Conservation (phyloP, 2,329 filamentous ascomycete genomes). For the Tolypocladium guangdongense region DNA sequence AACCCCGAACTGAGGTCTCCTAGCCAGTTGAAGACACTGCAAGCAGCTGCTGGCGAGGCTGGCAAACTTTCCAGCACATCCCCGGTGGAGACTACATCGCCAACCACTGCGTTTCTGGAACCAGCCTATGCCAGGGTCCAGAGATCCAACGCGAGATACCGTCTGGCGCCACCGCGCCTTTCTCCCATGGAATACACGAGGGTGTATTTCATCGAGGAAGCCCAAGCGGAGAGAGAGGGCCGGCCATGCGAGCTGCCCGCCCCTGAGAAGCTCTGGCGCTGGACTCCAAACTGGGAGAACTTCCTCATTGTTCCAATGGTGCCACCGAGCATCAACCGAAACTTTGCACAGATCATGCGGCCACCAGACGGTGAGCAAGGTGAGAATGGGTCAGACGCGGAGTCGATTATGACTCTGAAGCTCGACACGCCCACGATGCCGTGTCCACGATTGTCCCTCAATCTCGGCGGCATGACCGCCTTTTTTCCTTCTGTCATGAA, state of each 20-base stretch:
- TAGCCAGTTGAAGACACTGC: neutral
- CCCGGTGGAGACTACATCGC: neutral
- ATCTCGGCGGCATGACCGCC: slow-evolving; percentile 14
- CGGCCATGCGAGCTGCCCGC: slow-evolving; percentile 16
- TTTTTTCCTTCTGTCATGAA: slow-evolving; percentile 15
- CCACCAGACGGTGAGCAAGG: neutral
- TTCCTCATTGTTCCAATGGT: slow-evolving; percentile 25
- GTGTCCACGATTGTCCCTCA: slow-evolving; percentile 20
- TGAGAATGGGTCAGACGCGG: slow-evolving; percentile 9
- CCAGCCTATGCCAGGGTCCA: no score
- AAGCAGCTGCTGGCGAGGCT: neutral
- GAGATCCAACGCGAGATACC: neutral
- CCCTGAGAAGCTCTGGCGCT: slow-evolving; percentile 19
- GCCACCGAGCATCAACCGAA: slow-evolving; percentile 15
- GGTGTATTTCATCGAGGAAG: slow-evolving; percentile 22
- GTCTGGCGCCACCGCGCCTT: slow-evolving; percentile 17
- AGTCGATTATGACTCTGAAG: slow-evolving; percentile 10
- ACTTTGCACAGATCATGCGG: neutral
- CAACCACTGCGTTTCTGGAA: neutral
- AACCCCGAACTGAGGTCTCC: neutral
- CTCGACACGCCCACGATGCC: slow-evolving; percentile 1
- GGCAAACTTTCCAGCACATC: neutral
- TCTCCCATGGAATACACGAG: slow-evolving; percentile 30
- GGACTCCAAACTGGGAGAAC: slow-evolving; percentile 23
- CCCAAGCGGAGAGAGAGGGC: slow-evolving; percentile 13